Evolutionary conservation across 306 rosid species (phyloP).

Genomic region (Erythrophleum fordii): DNA sequence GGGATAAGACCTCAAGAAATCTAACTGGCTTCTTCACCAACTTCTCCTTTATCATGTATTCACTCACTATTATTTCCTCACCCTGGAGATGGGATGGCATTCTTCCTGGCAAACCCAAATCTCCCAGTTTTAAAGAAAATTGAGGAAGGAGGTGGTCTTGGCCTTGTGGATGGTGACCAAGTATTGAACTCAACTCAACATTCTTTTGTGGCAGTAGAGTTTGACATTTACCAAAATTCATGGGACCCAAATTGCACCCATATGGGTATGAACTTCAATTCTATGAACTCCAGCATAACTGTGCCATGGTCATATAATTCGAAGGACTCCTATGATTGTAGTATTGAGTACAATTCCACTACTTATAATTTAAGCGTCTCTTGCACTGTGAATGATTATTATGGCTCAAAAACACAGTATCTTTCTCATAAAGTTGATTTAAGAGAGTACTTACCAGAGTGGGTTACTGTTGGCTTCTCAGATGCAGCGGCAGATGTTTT

Average conservation of each 20-base stretch:
- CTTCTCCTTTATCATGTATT: constrained; percentile 28
- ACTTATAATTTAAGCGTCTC: background rate
- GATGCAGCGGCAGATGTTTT: background rate
- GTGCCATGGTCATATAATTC: background rate
- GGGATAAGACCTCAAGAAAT: constrained; percentile 40
- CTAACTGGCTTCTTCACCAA: constrained; percentile 40
- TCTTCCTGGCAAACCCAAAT: constrained; percentile 43
- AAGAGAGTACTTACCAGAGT: constrained; percentile 28
- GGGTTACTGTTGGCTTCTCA: constrained; percentile 36
- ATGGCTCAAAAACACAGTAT: background rate
- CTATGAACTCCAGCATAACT: constrained; percentile 1
- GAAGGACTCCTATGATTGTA: background rate
- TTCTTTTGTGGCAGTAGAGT: constrained; percentile 38
- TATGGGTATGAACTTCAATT: constrained; percentile 40
- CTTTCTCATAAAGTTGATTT: constrained; percentile 18
- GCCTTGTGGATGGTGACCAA: constrained; percentile 27
- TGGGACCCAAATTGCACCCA: constrained; percentile 14
- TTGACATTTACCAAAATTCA: background rate
- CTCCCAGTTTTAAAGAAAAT: background rate
- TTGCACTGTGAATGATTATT: background rate
- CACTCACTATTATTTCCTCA: no score
- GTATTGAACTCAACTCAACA: background rate
- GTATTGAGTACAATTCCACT: constrained; percentile 18
- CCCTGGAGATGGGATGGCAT: constrained; percentile 42
- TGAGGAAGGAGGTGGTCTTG: constrained; percentile 27